A percentile compares a stretch with the other conserved stretches of the same genome.
Conservation (phyloP, 106 monocot species). For the Phalaenopsis equestris region DNA sequence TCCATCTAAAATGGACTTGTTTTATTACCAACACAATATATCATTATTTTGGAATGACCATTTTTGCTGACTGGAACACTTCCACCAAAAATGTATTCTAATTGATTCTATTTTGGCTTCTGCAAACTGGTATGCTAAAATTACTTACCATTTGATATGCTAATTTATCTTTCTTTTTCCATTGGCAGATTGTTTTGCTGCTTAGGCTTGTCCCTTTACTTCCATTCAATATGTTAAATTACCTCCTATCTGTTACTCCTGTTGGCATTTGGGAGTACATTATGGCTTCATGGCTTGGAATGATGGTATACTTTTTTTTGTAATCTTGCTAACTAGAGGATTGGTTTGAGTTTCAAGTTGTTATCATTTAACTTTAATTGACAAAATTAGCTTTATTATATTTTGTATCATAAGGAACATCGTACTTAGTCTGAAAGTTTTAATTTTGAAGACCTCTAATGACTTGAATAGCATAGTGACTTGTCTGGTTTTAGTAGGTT, state of each 20-base stretch:
- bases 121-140: neutral
- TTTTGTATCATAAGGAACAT: neutral
- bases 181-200: conserved; percentile 74
- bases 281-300: conserved; percentile 93
- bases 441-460: neutral
- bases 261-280: conserved; percentile 74
- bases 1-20: neutral
- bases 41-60: neutral
- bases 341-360: neutral
- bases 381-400: neutral
- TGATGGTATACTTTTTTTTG: conserved; percentile 67
- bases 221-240: conserved; percentile 98
- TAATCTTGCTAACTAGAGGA: neutral
- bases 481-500: neutral
- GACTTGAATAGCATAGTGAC: neutral
- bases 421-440: neutral
- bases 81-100: neutral
- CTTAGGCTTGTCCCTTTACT: conserved; percentile 90
- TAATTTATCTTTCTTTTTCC: neutral
- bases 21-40: neutral
- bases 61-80: neutral
- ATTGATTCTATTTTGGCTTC: neutral
- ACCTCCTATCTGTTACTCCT: conserved; percentile 95
- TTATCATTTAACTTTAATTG: neutral
- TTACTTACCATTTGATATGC: neutral